phyloP scores from a whole-genome alignment of 2,329 filamentous ascomycete genomes.

The Pseudogymnoascus sp. region DNA sequence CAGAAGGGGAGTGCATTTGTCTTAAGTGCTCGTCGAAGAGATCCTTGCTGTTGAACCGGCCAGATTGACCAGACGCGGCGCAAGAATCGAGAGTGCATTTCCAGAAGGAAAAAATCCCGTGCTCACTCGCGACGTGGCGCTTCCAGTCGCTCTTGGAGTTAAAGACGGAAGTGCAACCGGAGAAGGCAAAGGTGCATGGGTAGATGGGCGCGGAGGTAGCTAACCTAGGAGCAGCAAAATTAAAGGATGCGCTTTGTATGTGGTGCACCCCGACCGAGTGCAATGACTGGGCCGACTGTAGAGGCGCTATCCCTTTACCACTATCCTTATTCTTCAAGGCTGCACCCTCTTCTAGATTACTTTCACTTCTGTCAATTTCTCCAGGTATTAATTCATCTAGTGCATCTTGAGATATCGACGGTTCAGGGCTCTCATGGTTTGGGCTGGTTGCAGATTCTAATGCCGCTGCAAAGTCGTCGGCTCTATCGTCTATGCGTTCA shows the following conservation, averaged over 20 bases:
- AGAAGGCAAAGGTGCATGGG: slow-evolving; percentile 66
- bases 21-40: slow-evolving; percentile 79
- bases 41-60: slow-evolving; percentile 79
- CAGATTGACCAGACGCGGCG: slow-evolving; percentile 2
- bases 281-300: too few species aligned
- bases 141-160: slow-evolving; percentile 93
- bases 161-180: slow-evolving; percentile 67
- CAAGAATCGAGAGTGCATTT: slow-evolving; percentile 46
- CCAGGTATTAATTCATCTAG: too few species aligned
- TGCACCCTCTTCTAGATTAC: too few species aligned
- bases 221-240: too few species aligned
- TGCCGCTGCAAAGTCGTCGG: slow-evolving; percentile 29
- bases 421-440: slow-evolving; percentile 26
- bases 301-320: too few species aligned
- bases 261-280: too few species aligned
- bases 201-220: not conserved
- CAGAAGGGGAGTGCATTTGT: slow-evolving; percentile 65
- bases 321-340: too few species aligned
- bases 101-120: slow-evolving; percentile 68
- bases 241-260: too few species aligned
- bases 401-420: slow-evolving; percentile 13
- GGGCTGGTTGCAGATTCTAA: too few species aligned
- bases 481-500: too few species aligned
- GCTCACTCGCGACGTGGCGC: slow-evolving; percentile 73
- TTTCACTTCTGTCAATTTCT: too few species aligned